Evolutionary conservation across 768 basidiomycete genomes (phyloP).

Genomic region (Russula vinacea): DNA sequence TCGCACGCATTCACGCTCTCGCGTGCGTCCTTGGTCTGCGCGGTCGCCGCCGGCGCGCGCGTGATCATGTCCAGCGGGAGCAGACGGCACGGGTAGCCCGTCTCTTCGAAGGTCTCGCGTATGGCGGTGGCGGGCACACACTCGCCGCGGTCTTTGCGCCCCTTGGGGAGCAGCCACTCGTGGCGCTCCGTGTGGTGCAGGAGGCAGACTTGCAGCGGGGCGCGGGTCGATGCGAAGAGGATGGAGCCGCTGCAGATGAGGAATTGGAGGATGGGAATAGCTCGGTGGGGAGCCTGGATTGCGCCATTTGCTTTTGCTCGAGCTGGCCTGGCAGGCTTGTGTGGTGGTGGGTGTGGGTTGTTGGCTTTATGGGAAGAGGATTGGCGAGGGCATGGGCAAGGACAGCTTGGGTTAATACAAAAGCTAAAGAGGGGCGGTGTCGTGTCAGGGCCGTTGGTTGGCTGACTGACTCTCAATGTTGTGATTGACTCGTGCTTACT

Average conservation of each 20-base stretch:
- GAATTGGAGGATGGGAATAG: conserved; percentile 29
- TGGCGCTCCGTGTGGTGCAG: conserved; percentile 33
- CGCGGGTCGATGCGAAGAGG: conserved; percentile 31
- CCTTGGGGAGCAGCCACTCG: conserved; percentile 54
- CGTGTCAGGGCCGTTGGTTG: neutral
- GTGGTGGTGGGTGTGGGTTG: neutral
- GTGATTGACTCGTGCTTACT: neutral
- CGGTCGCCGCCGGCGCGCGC: conserved; percentile 50
- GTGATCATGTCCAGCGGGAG: conserved; percentile 52
- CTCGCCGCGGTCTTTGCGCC: conserved; percentile 58
- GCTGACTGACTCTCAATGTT: neutral
- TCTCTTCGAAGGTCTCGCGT: conserved; percentile 65
- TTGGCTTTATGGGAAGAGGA: neutral
- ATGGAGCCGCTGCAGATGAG: conserved; percentile 36
- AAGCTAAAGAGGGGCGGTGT: neutral
- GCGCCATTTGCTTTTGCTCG: conserved; percentile 8
- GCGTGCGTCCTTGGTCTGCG: conserved; percentile 38
- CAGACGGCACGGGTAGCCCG: conserved; percentile 53
- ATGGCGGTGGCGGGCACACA: conserved; percentile 49
- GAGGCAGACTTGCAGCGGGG: conserved; percentile 35
- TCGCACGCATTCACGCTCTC: conserved; percentile 30
- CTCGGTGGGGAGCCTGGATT: conserved; percentile 13
- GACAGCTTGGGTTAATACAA: neutral
- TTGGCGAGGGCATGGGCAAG: conserved; percentile 12
- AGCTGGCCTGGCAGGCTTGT: neutral